phyloP scores from a whole-genome alignment of 257 asterid species.

The Ilex asprella region DNA sequence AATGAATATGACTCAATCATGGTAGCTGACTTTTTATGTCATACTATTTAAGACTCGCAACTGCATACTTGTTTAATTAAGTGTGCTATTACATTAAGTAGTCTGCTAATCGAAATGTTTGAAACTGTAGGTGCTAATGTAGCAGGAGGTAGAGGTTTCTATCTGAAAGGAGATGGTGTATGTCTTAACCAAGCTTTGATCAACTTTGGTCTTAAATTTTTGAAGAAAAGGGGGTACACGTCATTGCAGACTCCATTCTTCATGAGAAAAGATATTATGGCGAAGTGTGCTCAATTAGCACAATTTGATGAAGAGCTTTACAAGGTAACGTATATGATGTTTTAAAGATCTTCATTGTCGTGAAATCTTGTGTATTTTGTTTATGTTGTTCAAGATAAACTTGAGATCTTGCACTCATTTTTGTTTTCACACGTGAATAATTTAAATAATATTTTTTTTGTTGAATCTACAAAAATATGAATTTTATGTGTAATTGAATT shows the following conservation, averaged over 20 bases:
- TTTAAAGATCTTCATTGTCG: background rate
- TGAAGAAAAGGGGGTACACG: slow-evolving; percentile 53
- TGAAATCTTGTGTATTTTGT: no score
- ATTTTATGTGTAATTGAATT: no score
- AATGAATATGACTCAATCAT: no score
- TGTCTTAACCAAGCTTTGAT: slow-evolving; percentile 80
- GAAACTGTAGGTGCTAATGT: slow-evolving; percentile 58
- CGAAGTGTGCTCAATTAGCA: slow-evolving; percentile 85
- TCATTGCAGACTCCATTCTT: slow-evolving; percentile 77
- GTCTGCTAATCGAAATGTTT: slow-evolving; percentile 9
- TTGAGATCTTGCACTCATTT: no score
- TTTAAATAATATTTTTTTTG: no score
- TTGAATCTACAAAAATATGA: no score
- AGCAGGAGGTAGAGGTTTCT: slow-evolving; percentile 91
- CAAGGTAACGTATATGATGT: slow-evolving; percentile 42
- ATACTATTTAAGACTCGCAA: no score
- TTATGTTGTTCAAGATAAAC: no score
- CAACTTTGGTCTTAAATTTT: slow-evolving; percentile 63
- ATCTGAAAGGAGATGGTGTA: slow-evolving; percentile 78
- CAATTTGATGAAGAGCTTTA: slow-evolving; percentile 96
- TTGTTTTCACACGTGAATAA: no score
- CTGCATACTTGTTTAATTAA: background rate
- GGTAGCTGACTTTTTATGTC: no score
- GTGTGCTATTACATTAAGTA: slow-evolving; percentile 1
- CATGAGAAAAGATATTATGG: slow-evolving; percentile 91